Evolutionary conservation across 2,329 filamentous ascomycete species (phyloP).

Genomic region (Neonectria neomacrospora): DNA sequence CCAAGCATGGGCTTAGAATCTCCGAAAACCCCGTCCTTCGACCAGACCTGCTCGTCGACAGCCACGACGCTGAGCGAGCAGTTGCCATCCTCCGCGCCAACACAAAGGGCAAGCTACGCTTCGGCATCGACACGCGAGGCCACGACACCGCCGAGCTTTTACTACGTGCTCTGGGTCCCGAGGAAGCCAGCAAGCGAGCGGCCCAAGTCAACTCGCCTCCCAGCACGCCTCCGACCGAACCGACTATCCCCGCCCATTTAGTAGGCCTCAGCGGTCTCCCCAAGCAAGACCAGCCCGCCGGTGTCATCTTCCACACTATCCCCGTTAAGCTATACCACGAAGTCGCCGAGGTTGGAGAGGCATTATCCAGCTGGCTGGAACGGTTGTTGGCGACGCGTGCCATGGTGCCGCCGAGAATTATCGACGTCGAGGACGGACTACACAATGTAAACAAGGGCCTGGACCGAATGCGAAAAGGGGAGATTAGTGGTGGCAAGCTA

Average conservation of each 20-base stretch:
- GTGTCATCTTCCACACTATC: constrained; percentile 69
- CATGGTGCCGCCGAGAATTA: constrained; percentile 71
- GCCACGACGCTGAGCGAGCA: constrained; percentile 72
- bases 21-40: constrained; percentile 55
- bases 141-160: constrained; percentile 70
- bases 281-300: constrained; percentile 59
- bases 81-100: constrained; percentile 71
- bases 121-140: constrained; percentile 75
- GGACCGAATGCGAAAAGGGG: constrained; percentile 72
- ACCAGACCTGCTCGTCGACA: constrained; percentile 75
- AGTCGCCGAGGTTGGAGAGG: constrained; percentile 70
- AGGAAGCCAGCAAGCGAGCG: constrained; percentile 56
- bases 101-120: constrained; percentile 68
- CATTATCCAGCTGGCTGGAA: constrained; percentile 74
- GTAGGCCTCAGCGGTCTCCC: constrained; percentile 76
- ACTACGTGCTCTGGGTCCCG: constrained; percentile 48
- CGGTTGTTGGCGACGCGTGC: constrained; percentile 64
- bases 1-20: constrained; percentile 71
- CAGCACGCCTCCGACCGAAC: constrained; percentile 49
- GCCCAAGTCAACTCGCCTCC: constrained; percentile 50
- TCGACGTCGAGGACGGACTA: constrained; percentile 71
- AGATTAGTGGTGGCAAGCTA: constrained; percentile 74
- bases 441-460: constrained; percentile 74
- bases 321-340: constrained; percentile 83
- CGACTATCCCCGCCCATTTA: constrained; percentile 61